phyloP scores from a whole-genome alignment of 2,329 filamentous ascomycete species.

The Alternaria arborescens region DNA sequence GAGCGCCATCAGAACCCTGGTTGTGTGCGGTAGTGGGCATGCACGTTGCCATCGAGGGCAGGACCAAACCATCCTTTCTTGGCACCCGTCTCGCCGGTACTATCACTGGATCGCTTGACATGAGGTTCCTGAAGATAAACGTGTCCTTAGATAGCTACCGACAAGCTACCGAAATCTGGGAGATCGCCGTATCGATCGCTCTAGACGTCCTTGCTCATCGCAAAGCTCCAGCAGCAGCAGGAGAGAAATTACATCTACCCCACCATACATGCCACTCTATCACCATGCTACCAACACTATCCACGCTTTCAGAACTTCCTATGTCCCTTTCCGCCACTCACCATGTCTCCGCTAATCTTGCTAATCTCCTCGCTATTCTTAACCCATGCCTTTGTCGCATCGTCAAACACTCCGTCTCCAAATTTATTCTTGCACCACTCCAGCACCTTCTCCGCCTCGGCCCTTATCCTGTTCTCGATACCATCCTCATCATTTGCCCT shows the following conservation, averaged over 20 bases:
- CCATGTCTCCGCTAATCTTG: slow-evolving; percentile 55
- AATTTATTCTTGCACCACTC: slow-evolving; percentile 58
- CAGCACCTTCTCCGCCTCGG: slow-evolving; percentile 54
- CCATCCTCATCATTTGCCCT: slow-evolving; percentile 27
- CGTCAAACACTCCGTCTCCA: slow-evolving; percentile 52
- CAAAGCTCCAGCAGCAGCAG: background rate
- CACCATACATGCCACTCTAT: slow-evolving; percentile 1
- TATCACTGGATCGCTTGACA: slow-evolving; percentile 9
- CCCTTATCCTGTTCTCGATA: slow-evolving; percentile 45
- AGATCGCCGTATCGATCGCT: slow-evolving; percentile 1
- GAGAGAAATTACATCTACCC: background rate
- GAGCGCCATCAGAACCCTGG: slow-evolving; percentile 4
- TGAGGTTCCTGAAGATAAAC: background rate
- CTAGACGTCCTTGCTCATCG: background rate
- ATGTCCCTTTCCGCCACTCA: slow-evolving; percentile 56
- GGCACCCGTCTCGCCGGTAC: slow-evolving; percentile 1
- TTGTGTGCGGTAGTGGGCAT: background rate
- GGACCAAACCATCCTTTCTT: slow-evolving; percentile 1
- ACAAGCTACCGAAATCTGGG: slow-evolving; percentile 1
- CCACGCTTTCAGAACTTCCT: slow-evolving; percentile 54
- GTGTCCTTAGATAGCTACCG: slow-evolving; percentile 3
- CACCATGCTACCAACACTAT: background rate
- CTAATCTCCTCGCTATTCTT: slow-evolving; percentile 52
- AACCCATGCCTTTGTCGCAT: slow-evolving; percentile 57
- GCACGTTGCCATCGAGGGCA: slow-evolving; percentile 5